A percentile compares a stretch with the other conserved stretches of the same genome.
Conservation (phyloP, 441 rosid species). For the Erysimum cheiri region DNA sequence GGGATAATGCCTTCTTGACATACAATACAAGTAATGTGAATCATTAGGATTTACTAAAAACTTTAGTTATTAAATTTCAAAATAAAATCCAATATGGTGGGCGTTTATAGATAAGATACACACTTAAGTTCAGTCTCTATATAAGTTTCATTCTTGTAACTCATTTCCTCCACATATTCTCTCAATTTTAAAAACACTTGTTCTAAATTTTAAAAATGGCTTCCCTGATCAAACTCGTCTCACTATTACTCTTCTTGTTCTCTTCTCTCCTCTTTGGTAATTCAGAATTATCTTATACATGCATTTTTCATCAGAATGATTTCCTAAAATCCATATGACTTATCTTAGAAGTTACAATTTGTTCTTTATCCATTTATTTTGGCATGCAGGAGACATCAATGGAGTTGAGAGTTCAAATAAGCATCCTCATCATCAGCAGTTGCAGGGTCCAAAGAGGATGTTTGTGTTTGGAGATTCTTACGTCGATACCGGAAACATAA, state of each 20-base stretch:
- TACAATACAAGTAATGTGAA: no score
- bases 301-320: not conserved
- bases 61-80: no score
- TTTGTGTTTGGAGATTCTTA: constrained; percentile 5
- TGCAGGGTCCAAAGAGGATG: not conserved
- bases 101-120: not conserved
- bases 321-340: not conserved
- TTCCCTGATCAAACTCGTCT: not conserved
- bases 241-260: not conserved
- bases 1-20: no score
- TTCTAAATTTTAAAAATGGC: not conserved
- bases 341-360: not conserved
- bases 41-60: no score
- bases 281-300: not conserved
- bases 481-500: not conserved
- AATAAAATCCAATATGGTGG: not conserved
- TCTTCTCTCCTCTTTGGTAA: not conserved
- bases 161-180: not conserved
- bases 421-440: not conserved
- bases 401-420: not conserved
- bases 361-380: not conserved
- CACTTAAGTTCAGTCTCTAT: not conserved
- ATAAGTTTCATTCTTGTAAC: not conserved
- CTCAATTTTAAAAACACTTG: not conserved
- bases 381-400: not conserved